Conservation (phyloP, 257 asterid genomes). For the Ajuga chamaepitys region DNA sequence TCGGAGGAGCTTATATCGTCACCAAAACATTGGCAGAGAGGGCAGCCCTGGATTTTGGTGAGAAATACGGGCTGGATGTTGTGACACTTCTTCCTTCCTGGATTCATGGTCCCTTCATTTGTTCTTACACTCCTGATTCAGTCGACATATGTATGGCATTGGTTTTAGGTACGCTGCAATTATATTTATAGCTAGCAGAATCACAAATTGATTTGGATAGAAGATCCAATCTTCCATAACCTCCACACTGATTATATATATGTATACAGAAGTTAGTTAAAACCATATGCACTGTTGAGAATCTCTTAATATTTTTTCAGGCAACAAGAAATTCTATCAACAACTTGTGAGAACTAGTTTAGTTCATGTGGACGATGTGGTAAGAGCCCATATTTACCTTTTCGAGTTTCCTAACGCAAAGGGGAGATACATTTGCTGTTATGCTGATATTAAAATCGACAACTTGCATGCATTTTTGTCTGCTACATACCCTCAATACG, state of each 20-base stretch:
- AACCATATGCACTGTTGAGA: too few species aligned
- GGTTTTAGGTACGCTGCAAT: constrained; percentile 33
- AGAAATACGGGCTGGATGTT: constrained; percentile 39
- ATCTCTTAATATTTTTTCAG: background rate
- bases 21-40: constrained; percentile 37
- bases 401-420: constrained; percentile 38
- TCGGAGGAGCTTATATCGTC: constrained; percentile 21
- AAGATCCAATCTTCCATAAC: too few species aligned
- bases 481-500: constrained; percentile 30
- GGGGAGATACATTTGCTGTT: constrained; percentile 43
- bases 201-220: too few species aligned
- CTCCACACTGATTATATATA: background rate
- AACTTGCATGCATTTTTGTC: constrained; percentile 25
- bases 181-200: too few species aligned
- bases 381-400: constrained; percentile 42
- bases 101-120: constrained; percentile 50
- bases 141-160: constrained; percentile 25
- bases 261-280: too few species aligned
- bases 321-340: background rate
- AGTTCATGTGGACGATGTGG: constrained; percentile 43
- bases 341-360: background rate
- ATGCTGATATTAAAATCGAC: constrained; percentile 14
- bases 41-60: constrained; percentile 34
- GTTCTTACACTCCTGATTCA: constrained; percentile 28
- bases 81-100: constrained; percentile 35